Percentiles rank a stretch among this genome's conserved stretches.
These are phyloP conservation scores for Schrenkiella parvula DNA, from an alignment of 345 rosid species.

Conservation along the genomic window DNA sequence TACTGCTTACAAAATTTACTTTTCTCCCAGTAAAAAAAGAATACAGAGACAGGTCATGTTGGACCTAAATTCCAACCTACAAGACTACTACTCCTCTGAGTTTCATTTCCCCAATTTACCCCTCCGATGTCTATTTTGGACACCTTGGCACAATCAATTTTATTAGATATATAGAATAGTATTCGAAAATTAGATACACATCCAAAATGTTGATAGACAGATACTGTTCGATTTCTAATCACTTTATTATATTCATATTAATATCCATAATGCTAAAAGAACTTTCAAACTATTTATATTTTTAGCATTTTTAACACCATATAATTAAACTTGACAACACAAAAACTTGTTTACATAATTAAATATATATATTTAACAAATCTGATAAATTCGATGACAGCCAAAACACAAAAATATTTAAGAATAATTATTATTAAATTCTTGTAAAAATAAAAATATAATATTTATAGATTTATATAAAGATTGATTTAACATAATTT, in stretches of 20 bases:
- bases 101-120: neutral
- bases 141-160: constrained; percentile 13
- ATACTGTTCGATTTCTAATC: neutral
- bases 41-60: neutral
- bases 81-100: neutral
- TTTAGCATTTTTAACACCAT: neutral
- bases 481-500: no score
- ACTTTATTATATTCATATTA: neutral
- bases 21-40: neutral
- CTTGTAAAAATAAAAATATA: no score
- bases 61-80: neutral
- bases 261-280: neutral
- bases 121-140: neutral
- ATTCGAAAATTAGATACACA: neutral
- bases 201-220: neutral
- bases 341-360: no score
- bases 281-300: neutral
- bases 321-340: neutral
- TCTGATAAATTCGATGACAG: no score
- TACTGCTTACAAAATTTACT: neutral
- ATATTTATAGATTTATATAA: no score
- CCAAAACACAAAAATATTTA: no score
- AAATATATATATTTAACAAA: no score
- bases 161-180: neutral
- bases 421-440: no score